A percentile compares a stretch with the other conserved stretches of the same genome.
These are phyloP conservation scores for Sideroxylon spinosum DNA, from an alignment of 179 eudicot genomes.

Conservation along the genomic window DNA sequence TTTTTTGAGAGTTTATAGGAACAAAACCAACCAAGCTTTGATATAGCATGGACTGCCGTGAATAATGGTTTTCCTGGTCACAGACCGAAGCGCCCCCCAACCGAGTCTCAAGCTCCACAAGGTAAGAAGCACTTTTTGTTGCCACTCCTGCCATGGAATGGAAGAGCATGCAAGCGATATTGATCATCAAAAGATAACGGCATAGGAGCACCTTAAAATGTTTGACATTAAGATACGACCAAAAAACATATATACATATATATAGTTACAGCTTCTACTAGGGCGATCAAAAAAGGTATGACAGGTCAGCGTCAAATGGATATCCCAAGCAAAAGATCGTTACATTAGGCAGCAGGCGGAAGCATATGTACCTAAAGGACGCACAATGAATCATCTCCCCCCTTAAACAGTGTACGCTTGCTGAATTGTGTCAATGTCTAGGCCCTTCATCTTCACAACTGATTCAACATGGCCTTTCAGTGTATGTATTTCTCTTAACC, in stretches of 20 bases:
- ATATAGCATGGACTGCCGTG: too few species aligned
- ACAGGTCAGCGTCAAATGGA: not conserved
- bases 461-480: slow-evolving; percentile 72
- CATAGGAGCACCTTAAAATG: not conserved
- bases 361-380: not conserved
- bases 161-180: not conserved
- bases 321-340: not conserved
- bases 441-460: slow-evolving; percentile 61
- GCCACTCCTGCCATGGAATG: not conserved
- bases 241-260: not conserved
- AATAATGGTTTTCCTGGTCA: too few species aligned
- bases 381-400: not conserved
- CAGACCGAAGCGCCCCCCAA: too few species aligned
- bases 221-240: not conserved
- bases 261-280: not conserved
- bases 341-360: not conserved
- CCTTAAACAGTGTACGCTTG: slow-evolving; percentile 67
- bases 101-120: too few species aligned
- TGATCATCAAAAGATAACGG: not conserved
- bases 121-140: too few species aligned
- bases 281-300: not conserved
- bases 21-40: too few species aligned
- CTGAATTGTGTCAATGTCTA: slow-evolving; percentile 60
- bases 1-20: too few species aligned
- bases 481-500: slow-evolving; percentile 64